phyloP scores from a whole-genome alignment of 140 eudicot genomes.

The Oenanthe javanica region DNA sequence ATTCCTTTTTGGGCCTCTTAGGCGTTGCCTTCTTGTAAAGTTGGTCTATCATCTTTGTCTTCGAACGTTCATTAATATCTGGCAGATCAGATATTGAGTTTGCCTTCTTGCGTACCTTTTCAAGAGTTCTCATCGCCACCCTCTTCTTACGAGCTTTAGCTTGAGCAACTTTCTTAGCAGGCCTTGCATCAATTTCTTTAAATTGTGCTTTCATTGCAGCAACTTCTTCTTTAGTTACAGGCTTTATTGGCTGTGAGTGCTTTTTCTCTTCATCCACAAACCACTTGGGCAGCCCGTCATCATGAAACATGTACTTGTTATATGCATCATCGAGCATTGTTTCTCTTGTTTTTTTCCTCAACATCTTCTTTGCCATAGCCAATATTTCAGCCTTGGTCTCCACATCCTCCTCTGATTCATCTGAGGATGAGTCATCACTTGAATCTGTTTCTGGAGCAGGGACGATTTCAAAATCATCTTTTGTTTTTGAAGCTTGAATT shows the following conservation, averaged over 20 bases:
- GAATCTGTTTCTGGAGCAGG: slow-evolving; percentile 75
- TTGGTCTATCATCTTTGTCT: slow-evolving; percentile 83
- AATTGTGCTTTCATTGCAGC: slow-evolving; percentile 84
- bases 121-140: slow-evolving; percentile 60
- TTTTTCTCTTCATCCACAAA: slow-evolving; percentile 78
- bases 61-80: slow-evolving; percentile 68
- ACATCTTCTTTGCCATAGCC: slow-evolving; percentile 76
- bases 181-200: slow-evolving; percentile 57
- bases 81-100: slow-evolving; percentile 69
- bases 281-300: slow-evolving; percentile 80
- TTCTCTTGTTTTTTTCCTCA: slow-evolving; percentile 68
- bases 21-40: slow-evolving; percentile 76
- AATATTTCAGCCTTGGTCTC: slow-evolving; percentile 70
- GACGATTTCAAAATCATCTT: slow-evolving; percentile 73
- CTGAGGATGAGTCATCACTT: slow-evolving; percentile 64
- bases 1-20: slow-evolving; percentile 57
- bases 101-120: slow-evolving; percentile 90
- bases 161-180: slow-evolving; percentile 56
- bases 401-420: slow-evolving; percentile 66
- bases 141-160: slow-evolving; percentile 69
- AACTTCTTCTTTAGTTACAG: slow-evolving; percentile 78
- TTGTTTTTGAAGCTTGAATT: slow-evolving; percentile 21
- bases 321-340: slow-evolving; percentile 77
- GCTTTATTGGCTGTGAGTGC: slow-evolving; percentile 63
- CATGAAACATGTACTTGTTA: slow-evolving; percentile 76